Base-by-base conservation (phyloP, 805 yeast species). In the Ogataea naganishii region DNA sequence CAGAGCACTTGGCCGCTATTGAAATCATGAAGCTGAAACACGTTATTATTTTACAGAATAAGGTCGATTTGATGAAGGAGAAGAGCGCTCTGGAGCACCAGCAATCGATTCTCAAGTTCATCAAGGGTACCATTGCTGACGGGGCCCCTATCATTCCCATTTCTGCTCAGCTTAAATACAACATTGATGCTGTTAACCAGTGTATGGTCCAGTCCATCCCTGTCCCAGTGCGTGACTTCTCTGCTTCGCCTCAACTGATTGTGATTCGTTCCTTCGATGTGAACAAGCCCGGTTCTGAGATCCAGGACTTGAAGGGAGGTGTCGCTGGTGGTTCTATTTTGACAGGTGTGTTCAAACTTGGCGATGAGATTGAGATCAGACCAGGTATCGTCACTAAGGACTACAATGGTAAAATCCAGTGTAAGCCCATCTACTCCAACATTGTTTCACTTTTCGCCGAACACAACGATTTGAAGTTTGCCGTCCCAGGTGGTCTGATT, bases 291-390 rank as follows among this genome's bases (percentile, higher is more conserved):
- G 99, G 99, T 66, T 78, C 96, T 25, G 96, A 88, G 62, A 84
- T 94, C 44, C 88, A 81, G 44, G 97, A 89, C 49, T 73, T 92
- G 58, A 88, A 88, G 66, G 99, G 99, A 52, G 99, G 99, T 77
- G 97, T 92, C 56, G 99, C 99, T 26, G 99, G 99, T 69, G 99
- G 99, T 46, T 85, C 96, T 31, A 89, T 92, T 49, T 71, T 92
- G 54, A 85, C 78, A 37, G 99, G 99, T 73, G 99, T 92, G 28
- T 84, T 92, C 69, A 80, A 83, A 57, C 70, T 92, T 41, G 97
- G 96, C 39, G 99, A 92, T 56, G 97, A 92, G 68, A 89, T 92
- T 52, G 99, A 92, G 67, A 88, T 92, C 54, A 75, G 98, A 61
- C 99, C 99, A 34, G 99, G 99, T 72, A 88, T 92, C 44, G 97